A percentile compares a stretch with the other conserved stretches of the same genome.
phyloP scores from a whole-genome alignment of 2,329 filamentous ascomycete genomes.

The Fusarium torreyae region DNA sequence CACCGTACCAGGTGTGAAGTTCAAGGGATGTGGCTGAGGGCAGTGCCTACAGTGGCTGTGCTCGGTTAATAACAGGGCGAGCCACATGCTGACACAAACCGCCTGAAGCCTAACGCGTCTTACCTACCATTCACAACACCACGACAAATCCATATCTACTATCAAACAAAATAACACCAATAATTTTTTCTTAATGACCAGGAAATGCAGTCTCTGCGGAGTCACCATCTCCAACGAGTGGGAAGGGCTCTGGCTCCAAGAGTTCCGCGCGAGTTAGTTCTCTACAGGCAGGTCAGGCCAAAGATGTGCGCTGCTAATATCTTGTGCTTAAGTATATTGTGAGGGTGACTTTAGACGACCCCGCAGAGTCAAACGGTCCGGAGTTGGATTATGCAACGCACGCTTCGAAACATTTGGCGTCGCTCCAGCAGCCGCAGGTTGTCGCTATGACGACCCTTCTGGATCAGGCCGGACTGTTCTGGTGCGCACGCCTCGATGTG shows the following conservation, averaged over 20 bases:
- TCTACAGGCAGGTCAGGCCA: background rate
- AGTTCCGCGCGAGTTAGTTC: conserved; percentile 22
- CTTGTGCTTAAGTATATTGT: too few relatives aligned
- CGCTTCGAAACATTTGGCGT: background rate
- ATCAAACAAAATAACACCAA: too few relatives aligned
- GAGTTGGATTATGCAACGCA: conserved; percentile 20
- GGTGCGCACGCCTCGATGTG: background rate
- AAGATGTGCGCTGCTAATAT: conserved; percentile 21
- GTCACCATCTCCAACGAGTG: background rate
- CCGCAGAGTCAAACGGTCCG: conserved; percentile 14
- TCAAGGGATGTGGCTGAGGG: too few relatives aligned
- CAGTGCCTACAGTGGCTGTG: too few relatives aligned
- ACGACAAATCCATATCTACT: too few relatives aligned
- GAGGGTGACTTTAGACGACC: conserved; percentile 7
- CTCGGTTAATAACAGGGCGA: too few relatives aligned
- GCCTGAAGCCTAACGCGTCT: too few relatives aligned
- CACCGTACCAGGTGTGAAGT: too few relatives aligned
- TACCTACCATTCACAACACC: too few relatives aligned
- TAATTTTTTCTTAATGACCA: too few relatives aligned
- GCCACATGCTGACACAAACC: too few relatives aligned
- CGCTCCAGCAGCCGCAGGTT: conserved; percentile 6
- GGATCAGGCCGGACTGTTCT: background rate
- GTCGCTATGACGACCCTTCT: conserved; percentile 15
- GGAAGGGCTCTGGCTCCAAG: conserved; percentile 13
- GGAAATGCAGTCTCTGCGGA: conserved; percentile 20